Conservation (phyloP, 1,284 basidiomycete species). For the Boletus sp. region DNA sequence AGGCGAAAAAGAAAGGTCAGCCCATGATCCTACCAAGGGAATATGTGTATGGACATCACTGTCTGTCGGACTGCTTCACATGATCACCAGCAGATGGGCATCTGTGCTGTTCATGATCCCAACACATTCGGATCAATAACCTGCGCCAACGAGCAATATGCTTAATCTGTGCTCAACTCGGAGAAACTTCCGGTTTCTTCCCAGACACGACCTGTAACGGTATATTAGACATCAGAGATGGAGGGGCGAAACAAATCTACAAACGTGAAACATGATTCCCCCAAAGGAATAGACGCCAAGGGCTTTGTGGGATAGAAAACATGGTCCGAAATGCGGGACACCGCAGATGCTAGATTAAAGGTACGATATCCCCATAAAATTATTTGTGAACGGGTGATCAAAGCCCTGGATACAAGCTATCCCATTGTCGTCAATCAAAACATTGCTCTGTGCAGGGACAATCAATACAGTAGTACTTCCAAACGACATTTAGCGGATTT, state of each 20-base stretch:
- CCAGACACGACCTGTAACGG: slow-evolving; percentile 22
- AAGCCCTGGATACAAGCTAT: slow-evolving; percentile 34
- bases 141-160: slow-evolving; percentile 10
- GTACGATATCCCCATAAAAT: slow-evolving; percentile 34
- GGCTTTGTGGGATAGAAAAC: slow-evolving; percentile 22
- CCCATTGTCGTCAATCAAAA: slow-evolving; percentile 24
- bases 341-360: slow-evolving; percentile 32
- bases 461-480: neutral
- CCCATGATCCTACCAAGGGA: too few relatives aligned
- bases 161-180: neutral
- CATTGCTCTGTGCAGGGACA: slow-evolving; percentile 24
- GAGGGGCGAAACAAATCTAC: slow-evolving; percentile 2
- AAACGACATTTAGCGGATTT: too few relatives aligned
- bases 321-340: slow-evolving; percentile 28
- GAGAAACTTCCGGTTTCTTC: slow-evolving; percentile 20
- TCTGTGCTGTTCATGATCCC: slow-evolving; percentile 16
- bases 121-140: slow-evolving; percentile 21
- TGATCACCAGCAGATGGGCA: slow-evolving; percentile 21
- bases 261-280: slow-evolving; percentile 28
- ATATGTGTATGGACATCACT: neutral
- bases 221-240: slow-evolving; percentile 9
- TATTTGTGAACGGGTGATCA: slow-evolving; percentile 35
- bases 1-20: too few relatives aligned
- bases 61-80: slow-evolving; percentile 6
- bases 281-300: slow-evolving; percentile 34